These are phyloP conservation scores for Termitomyces sp. DNA, from an alignment of 768 basidiomycete genomes.

Conservation along the genomic window DNA sequence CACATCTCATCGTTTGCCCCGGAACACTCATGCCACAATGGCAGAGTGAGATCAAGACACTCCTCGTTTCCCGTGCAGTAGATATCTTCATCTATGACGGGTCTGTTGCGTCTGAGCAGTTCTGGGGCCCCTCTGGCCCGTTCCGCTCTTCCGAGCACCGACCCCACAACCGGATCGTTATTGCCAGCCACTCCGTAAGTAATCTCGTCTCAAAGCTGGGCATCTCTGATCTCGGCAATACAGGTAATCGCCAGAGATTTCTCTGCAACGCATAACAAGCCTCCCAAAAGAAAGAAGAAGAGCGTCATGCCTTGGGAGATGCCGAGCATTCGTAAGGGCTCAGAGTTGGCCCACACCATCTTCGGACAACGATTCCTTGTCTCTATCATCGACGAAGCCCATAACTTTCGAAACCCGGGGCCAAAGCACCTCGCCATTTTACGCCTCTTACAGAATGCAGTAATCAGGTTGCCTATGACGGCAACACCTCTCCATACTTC, in stretches of 20 bases:
- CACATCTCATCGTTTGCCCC: constrained; percentile 18
- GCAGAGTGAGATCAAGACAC: constrained; percentile 11
- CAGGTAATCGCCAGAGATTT: constrained; percentile 13
- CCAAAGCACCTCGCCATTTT: constrained; percentile 10
- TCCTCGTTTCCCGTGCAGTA: constrained; percentile 11
- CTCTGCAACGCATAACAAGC: constrained; percentile 2
- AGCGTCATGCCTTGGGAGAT: constrained; percentile 14
- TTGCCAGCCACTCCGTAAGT: constrained; percentile 22
- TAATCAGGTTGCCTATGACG: constrained; percentile 12
- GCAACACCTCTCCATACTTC: constrained; percentile 23
- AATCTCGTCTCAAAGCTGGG: neutral
- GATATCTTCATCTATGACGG: constrained; percentile 22
- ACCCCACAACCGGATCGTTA: constrained; percentile 11
- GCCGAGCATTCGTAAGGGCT: neutral
- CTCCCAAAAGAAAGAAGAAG: neutral
- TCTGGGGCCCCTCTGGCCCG: constrained; percentile 16
- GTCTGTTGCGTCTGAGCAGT: neutral
- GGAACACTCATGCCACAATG: constrained; percentile 19
- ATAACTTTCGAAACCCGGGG: constrained; percentile 17
- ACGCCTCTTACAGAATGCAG: constrained; percentile 6
- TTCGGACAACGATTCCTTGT: constrained; percentile 16
- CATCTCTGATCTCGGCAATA: neutral
- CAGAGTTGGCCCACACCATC: constrained; percentile 8
- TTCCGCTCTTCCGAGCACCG: constrained; percentile 12
- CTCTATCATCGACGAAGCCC: constrained; percentile 17